A percentile compares a stretch with the other conserved stretches of the same genome.
Evolutionary conservation across 495 filamentous ascomycete genomes (phyloP).

Genomic region (Trichoderma erinaceum): DNA sequence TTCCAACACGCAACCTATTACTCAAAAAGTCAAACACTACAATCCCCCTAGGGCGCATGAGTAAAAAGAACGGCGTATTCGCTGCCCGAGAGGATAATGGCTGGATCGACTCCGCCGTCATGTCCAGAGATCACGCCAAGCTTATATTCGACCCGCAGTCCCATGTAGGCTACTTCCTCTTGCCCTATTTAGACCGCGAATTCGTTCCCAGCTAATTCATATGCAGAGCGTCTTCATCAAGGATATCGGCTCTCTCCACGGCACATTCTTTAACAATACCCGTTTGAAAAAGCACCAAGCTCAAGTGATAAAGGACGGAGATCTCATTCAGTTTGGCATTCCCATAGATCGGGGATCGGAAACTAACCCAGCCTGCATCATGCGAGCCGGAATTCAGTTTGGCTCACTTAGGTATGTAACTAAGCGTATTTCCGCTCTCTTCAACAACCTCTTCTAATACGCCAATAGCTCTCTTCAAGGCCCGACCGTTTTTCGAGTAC

Average conservation of each 20-base stretch:
- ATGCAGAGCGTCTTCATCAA: conserved; percentile 36
- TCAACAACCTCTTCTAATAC: background rate
- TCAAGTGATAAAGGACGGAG: conserved; percentile 30
- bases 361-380: conserved; percentile 33
- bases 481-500: conserved; percentile 15
- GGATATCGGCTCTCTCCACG: conserved; percentile 53
- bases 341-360: conserved; percentile 35
- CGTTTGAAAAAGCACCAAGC: conserved; percentile 19
- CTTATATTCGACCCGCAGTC: conserved; percentile 40
- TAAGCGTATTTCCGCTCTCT: background rate
- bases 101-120: conserved; percentile 73
- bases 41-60: conserved; percentile 1
- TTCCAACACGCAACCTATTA: conserved; percentile 30
- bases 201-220: conserved; percentile 17
- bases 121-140: conserved; percentile 72
- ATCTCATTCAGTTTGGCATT: conserved; percentile 42
- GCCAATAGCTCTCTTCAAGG: background rate
- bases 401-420: background rate
- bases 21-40: background rate
- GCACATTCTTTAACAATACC: conserved; percentile 40
- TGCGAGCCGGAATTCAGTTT: background rate
- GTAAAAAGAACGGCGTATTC: background rate
- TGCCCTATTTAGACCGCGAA: conserved; percentile 14
- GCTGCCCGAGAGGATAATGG: conserved; percentile 48
- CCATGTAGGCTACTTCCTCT: conserved; percentile 32